Evolutionary conservation across 169 alveolate genomes (phyloP), one percentile per base, ranked within the genome.

Genomic region (Plasmodium vivax): DNA sequence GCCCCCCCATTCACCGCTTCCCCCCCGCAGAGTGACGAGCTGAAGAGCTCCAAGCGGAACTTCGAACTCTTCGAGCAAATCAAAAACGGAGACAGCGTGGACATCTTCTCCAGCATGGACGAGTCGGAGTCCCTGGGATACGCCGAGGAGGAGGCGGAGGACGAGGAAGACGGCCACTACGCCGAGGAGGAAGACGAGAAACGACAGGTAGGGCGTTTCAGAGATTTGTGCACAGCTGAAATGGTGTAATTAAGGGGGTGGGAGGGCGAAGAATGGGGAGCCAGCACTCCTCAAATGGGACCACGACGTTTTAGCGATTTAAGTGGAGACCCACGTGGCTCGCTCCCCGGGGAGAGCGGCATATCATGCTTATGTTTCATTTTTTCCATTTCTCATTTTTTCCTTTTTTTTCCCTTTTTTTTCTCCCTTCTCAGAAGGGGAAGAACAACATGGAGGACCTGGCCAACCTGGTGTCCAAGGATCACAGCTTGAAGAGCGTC

Each of bases 51-150:
- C 6, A 90, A 82, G 45, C 82, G 83, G 23, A 90, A 82, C 47
- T 3, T 62, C 9, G 68, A 56, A 2, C 27, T 80, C 1, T 90
- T 90, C 73, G 92, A 90, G 62, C 73, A 62, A 23, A 90, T 90
- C 8, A 90, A 90, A 7, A 90, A 90, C 73, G 94, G 94, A 2
- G 94, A 90, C 68, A 90, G 83, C 58, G 91, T 90, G 0, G 94
- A 90, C 51, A 90, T 90, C 27, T 90, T 90, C 36, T 90, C 94
- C 10, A 90, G 94, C 32, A 27, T 90, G 16, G 94, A 90, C 4
- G 94, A 68, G 43, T n/a, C 74, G 0, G 91, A 90, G 3, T 90
- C 94, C 0, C 2, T 27, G 12, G 47, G 27, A 14, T 68, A 27
- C 45, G 62, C 16, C 62, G 94, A 81, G 23, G 92, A 14, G 16